Percentiles rank a stretch among this genome's conserved stretches.
These are phyloP conservation scores for Yamadazyma tumulicola DNA, from an alignment of 805 yeast species.

Conservation along the genomic window DNA sequence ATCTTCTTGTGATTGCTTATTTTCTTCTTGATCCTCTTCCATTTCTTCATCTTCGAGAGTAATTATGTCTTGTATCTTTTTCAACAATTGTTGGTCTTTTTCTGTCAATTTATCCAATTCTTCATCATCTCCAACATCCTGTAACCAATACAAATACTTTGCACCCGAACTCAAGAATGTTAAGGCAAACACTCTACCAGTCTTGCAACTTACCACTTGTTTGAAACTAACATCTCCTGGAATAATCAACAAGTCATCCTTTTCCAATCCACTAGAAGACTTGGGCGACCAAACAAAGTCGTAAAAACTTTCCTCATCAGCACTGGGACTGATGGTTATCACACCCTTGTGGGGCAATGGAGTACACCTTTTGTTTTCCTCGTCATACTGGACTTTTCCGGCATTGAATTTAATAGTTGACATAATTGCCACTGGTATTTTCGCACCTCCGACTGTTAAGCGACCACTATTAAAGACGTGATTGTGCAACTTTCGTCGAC, in stretches of 20 bases:
- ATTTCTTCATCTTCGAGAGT: conserved; percentile 28
- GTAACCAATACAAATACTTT: conserved; percentile 68
- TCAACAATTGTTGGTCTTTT: conserved; percentile 51
- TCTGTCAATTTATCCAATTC: conserved; percentile 53
- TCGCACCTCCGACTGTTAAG: neutral
- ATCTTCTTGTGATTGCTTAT: conserved; percentile 1
- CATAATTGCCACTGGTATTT: conserved; percentile 3
- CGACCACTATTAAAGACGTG: neutral
- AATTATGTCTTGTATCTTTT: conserved; percentile 47
- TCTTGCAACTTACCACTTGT: conserved; percentile 61
- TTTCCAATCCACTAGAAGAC: conserved; percentile 44
- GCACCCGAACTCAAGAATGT: conserved; percentile 63
- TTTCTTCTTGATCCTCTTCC: conserved; percentile 8
- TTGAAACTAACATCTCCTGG: conserved; percentile 86
- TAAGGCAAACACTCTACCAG: conserved; percentile 75
- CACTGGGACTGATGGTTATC: conserved; percentile 55
- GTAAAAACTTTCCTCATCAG: conserved; percentile 69
- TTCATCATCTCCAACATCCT: conserved; percentile 66
- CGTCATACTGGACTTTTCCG: conserved; percentile 68
- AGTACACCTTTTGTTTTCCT: conserved; percentile 56
- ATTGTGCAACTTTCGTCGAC: neutral
- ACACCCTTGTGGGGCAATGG: conserved; percentile 71
- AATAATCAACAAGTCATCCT: conserved; percentile 65
- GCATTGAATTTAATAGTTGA: conserved; percentile 64
- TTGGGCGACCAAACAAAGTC: conserved; percentile 74